phyloP scores from a whole-genome alignment of 202 grass and related monocot species.

The Carex arenaria region DNA sequence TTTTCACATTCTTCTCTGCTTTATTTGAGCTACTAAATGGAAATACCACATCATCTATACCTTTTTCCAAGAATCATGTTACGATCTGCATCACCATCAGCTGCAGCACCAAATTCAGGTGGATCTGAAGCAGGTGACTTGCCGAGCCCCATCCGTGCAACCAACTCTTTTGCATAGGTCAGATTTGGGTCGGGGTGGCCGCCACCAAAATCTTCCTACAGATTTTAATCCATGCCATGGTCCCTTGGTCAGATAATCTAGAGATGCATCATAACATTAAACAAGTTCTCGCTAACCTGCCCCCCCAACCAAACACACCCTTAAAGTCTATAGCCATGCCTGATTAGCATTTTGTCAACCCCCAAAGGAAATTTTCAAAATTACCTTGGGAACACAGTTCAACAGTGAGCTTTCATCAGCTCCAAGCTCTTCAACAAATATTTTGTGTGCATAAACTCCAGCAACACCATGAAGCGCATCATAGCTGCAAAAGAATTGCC shows the following conservation, averaged over 20 bases:
- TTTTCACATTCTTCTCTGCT: not conserved
- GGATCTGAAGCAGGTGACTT: conserved; percentile 67
- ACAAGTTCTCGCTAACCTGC: not conserved
- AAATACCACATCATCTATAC: conserved; percentile 26
- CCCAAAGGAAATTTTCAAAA: not conserved
- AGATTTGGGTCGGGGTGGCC: conserved; percentile 96
- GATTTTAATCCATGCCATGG: not conserved
- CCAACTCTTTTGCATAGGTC: conserved; percentile 97
- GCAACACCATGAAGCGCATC: conserved; percentile 97
- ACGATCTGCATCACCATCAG: conserved; percentile 97
- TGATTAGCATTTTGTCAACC: not conserved
- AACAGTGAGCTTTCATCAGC: conserved; percentile 83
- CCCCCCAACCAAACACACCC: no score
- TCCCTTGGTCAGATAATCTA: not conserved
- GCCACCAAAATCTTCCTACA: conserved; percentile 98
- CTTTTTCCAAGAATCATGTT: conserved; percentile 98
- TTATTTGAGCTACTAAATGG: not conserved
- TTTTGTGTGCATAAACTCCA: conserved; percentile 77
- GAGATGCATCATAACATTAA: conserved; percentile 13
- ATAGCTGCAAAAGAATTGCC: conserved; percentile 44
- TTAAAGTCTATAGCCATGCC: not conserved
- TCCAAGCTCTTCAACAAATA: conserved; percentile 96
- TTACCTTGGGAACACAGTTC: conserved; percentile 90
- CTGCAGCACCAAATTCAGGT: conserved; percentile 95
- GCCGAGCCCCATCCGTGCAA: conserved; percentile 85